Conservation (phyloP, 78 protist species). For the Polysphondylium violaceum region DNA sequence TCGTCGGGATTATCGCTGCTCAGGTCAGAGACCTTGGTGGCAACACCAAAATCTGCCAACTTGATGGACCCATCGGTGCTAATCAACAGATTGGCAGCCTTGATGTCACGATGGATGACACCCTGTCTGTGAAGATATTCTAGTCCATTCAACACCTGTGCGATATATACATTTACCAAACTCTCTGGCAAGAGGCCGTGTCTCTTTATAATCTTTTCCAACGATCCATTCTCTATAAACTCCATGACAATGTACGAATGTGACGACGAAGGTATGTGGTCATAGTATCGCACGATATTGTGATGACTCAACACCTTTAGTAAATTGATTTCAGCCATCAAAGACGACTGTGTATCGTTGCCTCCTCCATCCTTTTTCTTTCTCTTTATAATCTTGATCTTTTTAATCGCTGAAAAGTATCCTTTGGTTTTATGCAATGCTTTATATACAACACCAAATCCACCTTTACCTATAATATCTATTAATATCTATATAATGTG, state of each 20-base stretch:
- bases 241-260: slow-evolving; percentile 94
- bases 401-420: slow-evolving; percentile 75
- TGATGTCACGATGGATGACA: slow-evolving; percentile 89
- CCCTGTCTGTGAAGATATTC: slow-evolving; percentile 93
- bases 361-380: slow-evolving; percentile 23
- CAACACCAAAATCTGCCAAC: slow-evolving; percentile 95
- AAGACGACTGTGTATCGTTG: slow-evolving; percentile 34
- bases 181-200: slow-evolving; percentile 95
- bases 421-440: slow-evolving; percentile 76
- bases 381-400: slow-evolving; percentile 62
- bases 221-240: slow-evolving; percentile 95
- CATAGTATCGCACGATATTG: slow-evolving; percentile 90
- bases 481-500: slow-evolving; percentile 39
- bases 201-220: slow-evolving; percentile 83
- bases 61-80: slow-evolving; percentile 82
- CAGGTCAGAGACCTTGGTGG: slow-evolving; percentile 71
- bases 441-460: slow-evolving; percentile 85
- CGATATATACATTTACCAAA: slow-evolving; percentile 87
- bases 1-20: slow-evolving; percentile 70
- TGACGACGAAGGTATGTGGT: slow-evolving; percentile 42
- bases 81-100: slow-evolving; percentile 87
- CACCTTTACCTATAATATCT: slow-evolving; percentile 84
- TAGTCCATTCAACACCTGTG: slow-evolving; percentile 93
- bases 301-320: slow-evolving; percentile 85
- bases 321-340: slow-evolving; percentile 90